A percentile compares a stretch with the other conserved stretches of the same genome.
Evolutionary conservation across 2,329 filamentous ascomycete species (phyloP).

Genomic region (Fusarium siculi): DNA sequence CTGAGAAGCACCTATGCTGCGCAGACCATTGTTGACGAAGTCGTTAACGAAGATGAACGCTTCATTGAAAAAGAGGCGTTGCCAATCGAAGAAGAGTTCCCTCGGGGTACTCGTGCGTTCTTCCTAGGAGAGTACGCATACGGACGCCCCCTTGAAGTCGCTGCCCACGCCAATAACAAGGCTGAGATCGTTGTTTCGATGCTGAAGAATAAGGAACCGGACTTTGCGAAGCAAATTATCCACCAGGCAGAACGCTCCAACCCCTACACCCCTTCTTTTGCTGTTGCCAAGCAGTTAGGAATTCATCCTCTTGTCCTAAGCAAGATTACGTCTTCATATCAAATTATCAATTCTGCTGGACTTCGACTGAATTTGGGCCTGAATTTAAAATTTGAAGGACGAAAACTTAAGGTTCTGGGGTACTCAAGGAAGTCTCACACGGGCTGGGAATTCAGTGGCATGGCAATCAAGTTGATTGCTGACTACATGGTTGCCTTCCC

Average conservation of each 20-base stretch:
- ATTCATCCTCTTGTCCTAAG: conserved; percentile 89
- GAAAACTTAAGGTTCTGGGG: conserved; percentile 93
- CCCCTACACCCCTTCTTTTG: conserved; percentile 86
- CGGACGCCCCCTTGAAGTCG: conserved; percentile 87
- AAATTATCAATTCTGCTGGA: conserved; percentile 80
- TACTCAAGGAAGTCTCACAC: conserved; percentile 88
- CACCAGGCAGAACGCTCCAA: conserved; percentile 73
- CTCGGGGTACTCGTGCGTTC: conserved; percentile 83
- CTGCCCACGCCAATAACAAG: conserved; percentile 77
- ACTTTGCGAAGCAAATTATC: conserved; percentile 84
- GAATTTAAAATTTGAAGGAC: conserved; percentile 96
- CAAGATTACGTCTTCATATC: conserved; percentile 96
- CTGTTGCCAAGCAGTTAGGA: conserved; percentile 83
- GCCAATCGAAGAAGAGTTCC: conserved; percentile 92
- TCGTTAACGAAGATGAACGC: conserved; percentile 89
- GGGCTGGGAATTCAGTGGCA: conserved; percentile 95
- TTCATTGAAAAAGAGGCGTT: conserved; percentile 92
- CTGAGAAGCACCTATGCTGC: conserved; percentile 91
- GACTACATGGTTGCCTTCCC: conserved; percentile 95
- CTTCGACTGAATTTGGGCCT: conserved; percentile 89
- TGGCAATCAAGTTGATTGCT: conserved; percentile 81
- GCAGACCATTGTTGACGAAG: conserved; percentile 89
- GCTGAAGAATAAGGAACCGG: conserved; percentile 76
- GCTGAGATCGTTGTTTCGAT: conserved; percentile 82
- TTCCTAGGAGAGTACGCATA: conserved; percentile 95